phyloP scores from a whole-genome alignment of 1,139 yeast genomes.

The Geotrichum carabidarum region DNA sequence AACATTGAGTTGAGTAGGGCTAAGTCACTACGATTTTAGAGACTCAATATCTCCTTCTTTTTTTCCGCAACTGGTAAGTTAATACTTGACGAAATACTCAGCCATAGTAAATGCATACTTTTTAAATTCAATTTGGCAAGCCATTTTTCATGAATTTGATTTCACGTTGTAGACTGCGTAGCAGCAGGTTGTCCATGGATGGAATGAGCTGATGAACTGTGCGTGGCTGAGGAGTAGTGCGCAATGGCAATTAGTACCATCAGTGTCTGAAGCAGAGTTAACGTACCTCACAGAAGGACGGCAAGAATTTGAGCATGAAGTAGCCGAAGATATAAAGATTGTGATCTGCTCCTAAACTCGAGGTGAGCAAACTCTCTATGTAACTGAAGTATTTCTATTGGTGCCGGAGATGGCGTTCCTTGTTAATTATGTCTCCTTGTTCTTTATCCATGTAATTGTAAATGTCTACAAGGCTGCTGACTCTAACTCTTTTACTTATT shows the following conservation, averaged over 20 bases:
- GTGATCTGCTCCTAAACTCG: background rate
- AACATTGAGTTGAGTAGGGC: constrained; percentile 24
- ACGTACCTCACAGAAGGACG: constrained; percentile 30
- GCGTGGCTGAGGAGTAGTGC: too few relatives aligned
- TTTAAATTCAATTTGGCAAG: constrained; percentile 1
- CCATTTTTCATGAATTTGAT: constrained; percentile 1
- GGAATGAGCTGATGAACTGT: too few relatives aligned
- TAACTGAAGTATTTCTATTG: background rate
- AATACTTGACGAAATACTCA: background rate
- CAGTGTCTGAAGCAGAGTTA: constrained; percentile 27
- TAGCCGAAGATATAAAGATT: background rate
- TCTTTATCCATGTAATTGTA: constrained; percentile 26
- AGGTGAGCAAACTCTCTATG: background rate
- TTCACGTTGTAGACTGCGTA: background rate
- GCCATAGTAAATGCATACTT: constrained; percentile 20
- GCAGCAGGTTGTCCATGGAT: background rate
- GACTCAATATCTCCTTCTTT: constrained; percentile 33
- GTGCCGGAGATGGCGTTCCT: constrained; percentile 21
- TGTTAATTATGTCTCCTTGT: constrained; percentile 39
- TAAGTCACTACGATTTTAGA: background rate
- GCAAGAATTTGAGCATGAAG: constrained; percentile 30
- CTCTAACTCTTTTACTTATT: background rate
- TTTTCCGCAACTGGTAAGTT: constrained; percentile 28
- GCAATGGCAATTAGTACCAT: constrained; percentile 19
- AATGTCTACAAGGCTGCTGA: background rate